phyloP scores from a whole-genome alignment of 306 rosid genomes.

The Albizia julibrissin region DNA sequence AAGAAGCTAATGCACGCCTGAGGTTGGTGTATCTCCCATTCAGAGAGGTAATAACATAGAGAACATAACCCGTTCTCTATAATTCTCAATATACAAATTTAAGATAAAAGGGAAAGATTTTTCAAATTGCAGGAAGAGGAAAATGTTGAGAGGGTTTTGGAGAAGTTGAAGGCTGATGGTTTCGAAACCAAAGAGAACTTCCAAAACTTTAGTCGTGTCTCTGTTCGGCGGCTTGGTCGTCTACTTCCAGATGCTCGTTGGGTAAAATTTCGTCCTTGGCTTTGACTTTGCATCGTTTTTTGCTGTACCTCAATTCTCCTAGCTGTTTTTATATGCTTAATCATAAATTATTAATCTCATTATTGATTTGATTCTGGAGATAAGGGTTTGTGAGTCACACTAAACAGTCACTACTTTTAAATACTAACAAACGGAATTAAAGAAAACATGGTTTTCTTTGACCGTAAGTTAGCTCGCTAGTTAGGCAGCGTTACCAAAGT shows the following conservation, averaged over 20 bases:
- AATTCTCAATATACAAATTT: not conserved
- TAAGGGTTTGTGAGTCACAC: not conserved
- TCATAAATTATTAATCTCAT: not conserved
- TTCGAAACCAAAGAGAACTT: conserved; percentile 36
- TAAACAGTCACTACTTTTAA: not conserved
- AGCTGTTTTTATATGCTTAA: not conserved
- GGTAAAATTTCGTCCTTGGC: conserved; percentile 43
- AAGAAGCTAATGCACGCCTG: conserved; percentile 61
- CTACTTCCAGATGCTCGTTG: conserved; percentile 73
- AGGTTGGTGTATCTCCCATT: conserved; percentile 61
- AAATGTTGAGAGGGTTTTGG: conserved; percentile 54
- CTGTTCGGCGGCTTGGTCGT: conserved; percentile 74
- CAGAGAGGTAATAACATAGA: conserved; percentile 41
- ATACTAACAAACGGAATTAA: not conserved
- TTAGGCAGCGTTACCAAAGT: not conserved
- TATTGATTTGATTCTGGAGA: not conserved
- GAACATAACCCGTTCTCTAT: not conserved
- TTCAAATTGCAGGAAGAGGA: conserved; percentile 54
- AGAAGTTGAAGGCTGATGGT: conserved; percentile 42
- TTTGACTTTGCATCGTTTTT: not conserved
- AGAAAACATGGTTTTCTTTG: not conserved
- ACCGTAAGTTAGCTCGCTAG: not conserved
- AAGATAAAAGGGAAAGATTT: not conserved
- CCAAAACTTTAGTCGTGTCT: conserved; percentile 55
- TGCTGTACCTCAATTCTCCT: not conserved